These are phyloP conservation scores for Sporothrix sp. DNA, from an alignment of 2,329 filamentous ascomycete species.

Conservation along the genomic window DNA sequence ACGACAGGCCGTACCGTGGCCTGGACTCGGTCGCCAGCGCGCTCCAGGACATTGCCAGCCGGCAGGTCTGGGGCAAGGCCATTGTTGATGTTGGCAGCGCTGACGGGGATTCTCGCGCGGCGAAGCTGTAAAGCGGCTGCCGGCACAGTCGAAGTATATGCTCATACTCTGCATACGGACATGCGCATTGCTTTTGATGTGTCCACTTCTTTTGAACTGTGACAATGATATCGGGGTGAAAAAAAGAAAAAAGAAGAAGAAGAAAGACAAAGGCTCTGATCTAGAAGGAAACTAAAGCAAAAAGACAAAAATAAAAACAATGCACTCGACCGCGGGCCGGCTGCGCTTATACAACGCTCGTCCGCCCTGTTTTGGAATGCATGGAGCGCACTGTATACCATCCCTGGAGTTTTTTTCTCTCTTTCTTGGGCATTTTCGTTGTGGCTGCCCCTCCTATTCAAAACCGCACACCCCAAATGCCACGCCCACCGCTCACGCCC, in stretches of 20 bases:
- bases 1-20: constrained; percentile 36
- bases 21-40: constrained; percentile 40
- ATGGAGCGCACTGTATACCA: neutral
- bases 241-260: too few relatives aligned
- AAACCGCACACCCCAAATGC: constrained; percentile 63
- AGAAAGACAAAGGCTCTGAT: neutral
- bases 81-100: constrained; percentile 33
- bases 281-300: constrained; percentile 1
- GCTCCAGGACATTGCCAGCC: constrained; percentile 38
- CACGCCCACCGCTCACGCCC: constrained; percentile 69
- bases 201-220: too few relatives aligned
- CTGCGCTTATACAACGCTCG: constrained; percentile 1
- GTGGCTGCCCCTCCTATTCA: neutral
- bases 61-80: constrained; percentile 47
- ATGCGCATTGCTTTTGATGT: neutral
- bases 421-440: neutral
- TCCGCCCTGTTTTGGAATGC: neutral
- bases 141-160: neutral
- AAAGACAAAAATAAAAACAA: neutral
- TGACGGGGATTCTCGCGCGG: constrained; percentile 5
- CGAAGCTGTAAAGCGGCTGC: neutral
- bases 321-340: neutral
- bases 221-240: neutral
- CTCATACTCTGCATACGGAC: neutral
- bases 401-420: neutral